Conservation (phyloP, 1,284 basidiomycete genomes). For the Cerioporus squamosus region DNA sequence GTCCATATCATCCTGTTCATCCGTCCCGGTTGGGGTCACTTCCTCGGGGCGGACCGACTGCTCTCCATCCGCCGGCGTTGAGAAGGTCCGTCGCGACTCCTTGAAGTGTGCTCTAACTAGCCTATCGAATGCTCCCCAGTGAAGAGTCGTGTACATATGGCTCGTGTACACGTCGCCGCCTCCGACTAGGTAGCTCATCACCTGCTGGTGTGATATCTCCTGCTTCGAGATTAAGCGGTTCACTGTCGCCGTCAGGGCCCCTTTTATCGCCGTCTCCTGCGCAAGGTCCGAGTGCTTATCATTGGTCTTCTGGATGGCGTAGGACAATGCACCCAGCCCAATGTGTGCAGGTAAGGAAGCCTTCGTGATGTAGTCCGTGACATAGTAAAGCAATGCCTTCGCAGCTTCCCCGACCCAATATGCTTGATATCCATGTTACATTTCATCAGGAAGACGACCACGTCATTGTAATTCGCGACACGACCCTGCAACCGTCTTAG, state of each 20-base stretch:
- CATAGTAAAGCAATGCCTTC: constrained; percentile 34
- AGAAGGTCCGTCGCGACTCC: too few species aligned
- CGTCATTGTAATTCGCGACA: constrained; percentile 30
- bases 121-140: neutral
- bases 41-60: neutral
- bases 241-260: neutral
- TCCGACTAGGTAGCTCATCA: neutral
- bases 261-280: neutral
- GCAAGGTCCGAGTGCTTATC: too few species aligned
- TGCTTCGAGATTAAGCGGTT: neutral
- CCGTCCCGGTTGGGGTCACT: too few species aligned
- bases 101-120: neutral
- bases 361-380: constrained; percentile 39
- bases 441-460: constrained; percentile 22
- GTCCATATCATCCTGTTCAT: too few species aligned
- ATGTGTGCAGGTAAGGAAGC: constrained; percentile 13
- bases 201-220: neutral
- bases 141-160: neutral
- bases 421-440: constrained; percentile 37
- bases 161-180: neutral
- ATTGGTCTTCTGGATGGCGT: constrained; percentile 1
- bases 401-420: constrained; percentile 35
- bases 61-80: neutral
- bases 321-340: neutral
- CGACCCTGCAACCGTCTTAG: constrained; percentile 24